Base-by-base conservation (phyloP, 345 rosid species). In the Boechera divaricarpa region DNA sequence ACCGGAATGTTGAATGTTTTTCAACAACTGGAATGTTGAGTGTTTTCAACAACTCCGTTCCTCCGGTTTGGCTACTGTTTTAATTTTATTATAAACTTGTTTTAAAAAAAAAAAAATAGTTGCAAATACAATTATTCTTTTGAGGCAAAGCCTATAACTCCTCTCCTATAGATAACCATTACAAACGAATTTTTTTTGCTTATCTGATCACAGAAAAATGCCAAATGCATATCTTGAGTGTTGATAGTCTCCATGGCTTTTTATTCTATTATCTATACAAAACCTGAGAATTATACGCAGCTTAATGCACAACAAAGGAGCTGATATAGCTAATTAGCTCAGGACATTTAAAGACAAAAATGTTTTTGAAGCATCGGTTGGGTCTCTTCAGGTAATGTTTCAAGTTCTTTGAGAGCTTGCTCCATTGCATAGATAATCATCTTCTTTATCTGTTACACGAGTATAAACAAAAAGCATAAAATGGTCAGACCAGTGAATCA, bases 341-440 rank as follows among this genome's bases (percentile, higher is more conserved):
- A 1, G 31, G 16, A 29, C n/a, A 24, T n/a, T 49, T 31, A 12
- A 41, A 39, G 60, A 38, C 67, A 31, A 4, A 31, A 42, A 28
- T 32, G 39, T 32, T 62, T 21, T 4, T 70, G 16, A 58, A 52
- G 47, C 75, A 33, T 69, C 3, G 21, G 57, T 28, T 2, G 38
- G 35, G 15, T 41, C 18, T 77, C 59, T 54, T 16, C 41, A 0
- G 52, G 9, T 29, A 70, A 28, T 4, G 52, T 24, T 52, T 71
- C 80, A 55, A 55, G 53, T 63, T 77, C 76, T 29, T 12, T 47
- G 61, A 77, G 61, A 63, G 85, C 87, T 71, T 86, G 52, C 2
- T 84, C 86, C 4, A 84, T 71, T 51, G 88, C 98, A 62, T 87
- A 85, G 6, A 92, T 69, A 35, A 86, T 81, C 97, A 94, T 94